Evolutionary conservation across 371 early-diverging fungal genomes (phyloP), one percentile per base, ranked within the genome.

Genomic region (Circinella minor): DNA sequence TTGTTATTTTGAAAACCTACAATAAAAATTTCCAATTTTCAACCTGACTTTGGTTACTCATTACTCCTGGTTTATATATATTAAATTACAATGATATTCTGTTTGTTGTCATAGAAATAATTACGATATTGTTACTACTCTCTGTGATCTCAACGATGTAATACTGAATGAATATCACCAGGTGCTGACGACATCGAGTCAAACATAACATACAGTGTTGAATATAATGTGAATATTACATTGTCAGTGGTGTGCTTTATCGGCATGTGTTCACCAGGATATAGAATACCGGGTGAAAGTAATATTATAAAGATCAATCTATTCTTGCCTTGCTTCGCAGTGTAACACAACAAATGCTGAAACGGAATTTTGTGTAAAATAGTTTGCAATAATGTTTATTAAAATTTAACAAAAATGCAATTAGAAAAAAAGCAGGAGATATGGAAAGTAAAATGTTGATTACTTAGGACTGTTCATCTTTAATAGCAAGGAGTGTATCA

Each of bases 101-200:
- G 55, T 55, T 55, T 55, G 55, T 55, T 55, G 55, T n/a, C 55
- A 55, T 55, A 55, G 1, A 55, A 3, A 55, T 55, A 55, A 4
- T 20, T 55, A 55, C 55, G n/a, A 55, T 55, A 4, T 55, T 55
- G 55, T 55, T 55, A 20, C 55, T 55, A 55, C 55, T 2, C 55
- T 55, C 55, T 55, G 55, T 55, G 55, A 55, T 55, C 55, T 55
- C 55, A 55, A 55, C 4, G 18, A 18, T 55, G 55, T 55, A 55
- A 55, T 55, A 55, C 1, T 55, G 55, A 55, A 55, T 55, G 55
- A 55, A 4, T 55, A 55, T 55, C 55, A 55, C 55, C 55, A 55
- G n/a, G 55, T 55, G 55, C 55, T 55, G 55, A 55, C 55, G 55
- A 55, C 4, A 55, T 4, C 55, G 4, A 55, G 3, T 55, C 55